Evolutionary conservation across 2,329 filamentous ascomycete species (phyloP), one percentile per base, ranked within the genome.

Genomic region (Colletotrichum cereale): DNA sequence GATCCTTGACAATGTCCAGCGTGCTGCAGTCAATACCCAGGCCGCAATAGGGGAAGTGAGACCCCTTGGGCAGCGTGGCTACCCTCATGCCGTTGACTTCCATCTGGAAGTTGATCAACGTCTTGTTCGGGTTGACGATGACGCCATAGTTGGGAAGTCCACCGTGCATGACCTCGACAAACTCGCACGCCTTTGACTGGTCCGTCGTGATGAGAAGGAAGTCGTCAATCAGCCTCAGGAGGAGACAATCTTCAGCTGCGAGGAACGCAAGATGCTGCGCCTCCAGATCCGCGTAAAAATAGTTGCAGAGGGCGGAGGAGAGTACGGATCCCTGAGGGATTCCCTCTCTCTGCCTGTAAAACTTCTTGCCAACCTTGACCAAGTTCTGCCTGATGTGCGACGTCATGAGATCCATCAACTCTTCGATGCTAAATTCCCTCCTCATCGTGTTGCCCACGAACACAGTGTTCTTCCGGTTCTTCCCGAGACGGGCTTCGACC

Each of bases 271-370:
- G 84, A 18, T 91, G 84, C 34, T 90, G 86, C 8, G 82, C 82
- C 80, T 99, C 96, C 1, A 98, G 88, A 73, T 96, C 91, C 7
- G 93, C 95, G 78, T 99, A 99, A 80, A 98, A 98, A 82, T 97
- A 96, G 81, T 95, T 98, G 85, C 96, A 98, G 6, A 99, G 86
- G 50, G 95, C 86, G 53, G 92, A 93, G 0, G 95, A 98, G 6
- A 99, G 80, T 1, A 98, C 88, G 0, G 95, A 98, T 10, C 96
- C 96, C 80, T 99, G 96, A 0, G 96, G 95, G 48, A 99, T 98
- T 18, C 96, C 96, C 29, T 88, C 85, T 79, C 91, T 96, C 79
- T 99, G 96, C 31, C 94, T 89, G 79, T 96, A 98, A 79, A 91
- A 95, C 75, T 92, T 93, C 82, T 95, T 96, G 58, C 95, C 95